These are phyloP conservation scores for Paraphoma sp. DNA, from an alignment of 2,329 filamentous ascomycete species.

Conservation along the genomic window DNA sequence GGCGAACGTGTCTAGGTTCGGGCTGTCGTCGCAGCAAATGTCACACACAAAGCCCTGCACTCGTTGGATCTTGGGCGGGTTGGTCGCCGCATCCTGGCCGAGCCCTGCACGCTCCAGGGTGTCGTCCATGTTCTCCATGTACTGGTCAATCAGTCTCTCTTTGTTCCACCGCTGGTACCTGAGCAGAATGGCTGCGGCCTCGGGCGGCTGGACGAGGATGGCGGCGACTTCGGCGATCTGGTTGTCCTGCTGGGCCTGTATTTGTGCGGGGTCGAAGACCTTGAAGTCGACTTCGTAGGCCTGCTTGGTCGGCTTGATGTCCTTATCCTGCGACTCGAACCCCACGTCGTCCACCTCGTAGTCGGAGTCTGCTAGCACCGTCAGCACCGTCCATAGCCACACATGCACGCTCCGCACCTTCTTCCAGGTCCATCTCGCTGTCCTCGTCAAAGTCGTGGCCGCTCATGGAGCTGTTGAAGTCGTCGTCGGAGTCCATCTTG, in stretches of 20 bases:
- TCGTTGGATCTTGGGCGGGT: slow-evolving; percentile 71
- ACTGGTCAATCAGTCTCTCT: slow-evolving; percentile 90
- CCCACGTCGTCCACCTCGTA: slow-evolving; percentile 65
- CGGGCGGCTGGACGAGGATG: slow-evolving; percentile 86
- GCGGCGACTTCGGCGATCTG: slow-evolving; percentile 90
- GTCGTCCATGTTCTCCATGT: slow-evolving; percentile 86
- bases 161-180: slow-evolving; percentile 95
- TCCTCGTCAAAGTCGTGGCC: slow-evolving; percentile 79
- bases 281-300: slow-evolving; percentile 86
- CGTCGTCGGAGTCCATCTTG: slow-evolving; percentile 94
- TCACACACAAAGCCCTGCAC: slow-evolving; percentile 85
- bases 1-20: slow-evolving; percentile 80
- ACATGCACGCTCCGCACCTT: slow-evolving; percentile 39
- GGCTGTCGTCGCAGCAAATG: slow-evolving; percentile 92
- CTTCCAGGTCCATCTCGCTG: slow-evolving; percentile 66
- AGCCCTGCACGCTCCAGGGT: slow-evolving; percentile 86
- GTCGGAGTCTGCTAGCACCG: slow-evolving; percentile 53
- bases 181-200: slow-evolving; percentile 88
- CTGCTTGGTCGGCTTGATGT: slow-evolving; percentile 74
- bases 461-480: slow-evolving; percentile 84
- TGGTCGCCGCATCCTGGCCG: slow-evolving; percentile 56
- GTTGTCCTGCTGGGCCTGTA: slow-evolving; percentile 82
- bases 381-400: slow-evolving; percentile 19
- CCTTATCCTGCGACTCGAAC: slow-evolving; percentile 70
- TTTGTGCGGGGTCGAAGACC: slow-evolving; percentile 79